These are phyloP conservation scores for Aureobasidium mangrovei DNA, from an alignment of 2,329 filamentous ascomycete species.

Conservation along the genomic window DNA sequence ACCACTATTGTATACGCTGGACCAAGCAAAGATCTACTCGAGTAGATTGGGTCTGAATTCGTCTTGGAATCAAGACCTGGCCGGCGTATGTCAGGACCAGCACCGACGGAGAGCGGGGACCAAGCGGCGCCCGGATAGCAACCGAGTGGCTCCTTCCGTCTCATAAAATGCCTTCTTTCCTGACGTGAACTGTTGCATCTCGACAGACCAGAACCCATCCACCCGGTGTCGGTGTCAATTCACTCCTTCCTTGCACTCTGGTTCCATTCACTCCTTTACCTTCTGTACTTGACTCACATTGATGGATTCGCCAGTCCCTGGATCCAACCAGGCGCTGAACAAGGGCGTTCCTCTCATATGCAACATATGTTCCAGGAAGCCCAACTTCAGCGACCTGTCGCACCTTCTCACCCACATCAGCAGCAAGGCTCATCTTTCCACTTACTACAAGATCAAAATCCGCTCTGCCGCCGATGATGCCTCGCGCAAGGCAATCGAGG, in stretches of 20 bases:
- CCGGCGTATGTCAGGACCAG: not conserved
- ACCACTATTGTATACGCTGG: no score
- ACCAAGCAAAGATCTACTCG: no score
- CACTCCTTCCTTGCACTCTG: conserved; percentile 8
- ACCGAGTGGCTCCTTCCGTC: conserved; percentile 2
- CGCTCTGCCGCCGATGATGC: conserved; percentile 54
- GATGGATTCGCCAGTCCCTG: conserved; percentile 4
- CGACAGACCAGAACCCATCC: not conserved
- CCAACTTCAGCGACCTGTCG: conserved; percentile 79
- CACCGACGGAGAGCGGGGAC: not conserved
- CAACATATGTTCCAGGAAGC: conserved; percentile 71
- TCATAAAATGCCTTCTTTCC: not conserved
- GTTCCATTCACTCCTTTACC: not conserved
- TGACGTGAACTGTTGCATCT: not conserved
- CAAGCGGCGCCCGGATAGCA: not conserved
- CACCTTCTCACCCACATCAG: conserved; percentile 87
- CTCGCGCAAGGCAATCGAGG: conserved; percentile 53
- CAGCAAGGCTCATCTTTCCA: conserved; percentile 83
- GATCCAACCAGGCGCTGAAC: not conserved
- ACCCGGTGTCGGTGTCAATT: not conserved
- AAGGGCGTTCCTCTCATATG: conserved; percentile 57
- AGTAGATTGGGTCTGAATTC: not conserved
- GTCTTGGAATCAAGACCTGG: not conserved
- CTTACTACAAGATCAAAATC: conserved; percentile 74
- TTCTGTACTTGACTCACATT: not conserved